Conservation (phyloP, 202 grass and related monocot species). For the Bolboschoenoplectus hybrid region DNA sequence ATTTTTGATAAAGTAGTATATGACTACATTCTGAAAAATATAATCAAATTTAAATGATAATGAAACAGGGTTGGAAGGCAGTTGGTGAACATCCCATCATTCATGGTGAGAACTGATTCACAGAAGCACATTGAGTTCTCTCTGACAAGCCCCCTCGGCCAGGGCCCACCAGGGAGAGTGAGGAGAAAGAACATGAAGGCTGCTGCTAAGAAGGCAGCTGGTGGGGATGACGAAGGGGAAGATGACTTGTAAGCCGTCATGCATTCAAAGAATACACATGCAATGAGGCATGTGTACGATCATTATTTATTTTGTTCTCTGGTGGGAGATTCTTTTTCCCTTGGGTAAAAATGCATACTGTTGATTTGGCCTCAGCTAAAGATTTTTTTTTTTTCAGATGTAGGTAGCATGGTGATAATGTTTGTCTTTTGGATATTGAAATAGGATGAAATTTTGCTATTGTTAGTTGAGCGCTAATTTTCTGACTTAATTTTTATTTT, state of each 20-base stretch:
- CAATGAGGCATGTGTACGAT: background rate
- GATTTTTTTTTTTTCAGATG: background rate
- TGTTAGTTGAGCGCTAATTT: background rate
- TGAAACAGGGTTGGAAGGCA: conserved; percentile 57
- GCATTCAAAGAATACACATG: background rate
- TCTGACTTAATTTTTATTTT: background rate
- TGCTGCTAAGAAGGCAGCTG: conserved; percentile 43
- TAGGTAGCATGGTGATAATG: background rate
- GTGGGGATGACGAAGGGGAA: conserved; percentile 51
- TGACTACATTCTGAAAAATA: background rate
- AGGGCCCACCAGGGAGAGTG: conserved; percentile 55
- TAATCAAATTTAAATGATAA: background rate
- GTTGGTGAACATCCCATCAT: conserved; percentile 57
- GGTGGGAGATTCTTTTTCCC: background rate
- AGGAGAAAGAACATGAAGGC: conserved; percentile 58
- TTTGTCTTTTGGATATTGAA: background rate
- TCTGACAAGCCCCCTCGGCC: conserved; percentile 52
- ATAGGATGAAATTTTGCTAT: background rate
- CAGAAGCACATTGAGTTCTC: conserved; percentile 61
- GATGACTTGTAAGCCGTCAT: conserved; percentile 37
- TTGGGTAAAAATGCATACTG: background rate
- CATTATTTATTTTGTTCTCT: background rate
- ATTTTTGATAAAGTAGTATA: background rate
- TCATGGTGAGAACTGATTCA: conserved; percentile 60
- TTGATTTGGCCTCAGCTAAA: background rate